A percentile compares a stretch with the other conserved stretches of the same genome.
phyloP scores from a whole-genome alignment of 108 stramenopile species.

The Fistulifera solaris region DNA sequence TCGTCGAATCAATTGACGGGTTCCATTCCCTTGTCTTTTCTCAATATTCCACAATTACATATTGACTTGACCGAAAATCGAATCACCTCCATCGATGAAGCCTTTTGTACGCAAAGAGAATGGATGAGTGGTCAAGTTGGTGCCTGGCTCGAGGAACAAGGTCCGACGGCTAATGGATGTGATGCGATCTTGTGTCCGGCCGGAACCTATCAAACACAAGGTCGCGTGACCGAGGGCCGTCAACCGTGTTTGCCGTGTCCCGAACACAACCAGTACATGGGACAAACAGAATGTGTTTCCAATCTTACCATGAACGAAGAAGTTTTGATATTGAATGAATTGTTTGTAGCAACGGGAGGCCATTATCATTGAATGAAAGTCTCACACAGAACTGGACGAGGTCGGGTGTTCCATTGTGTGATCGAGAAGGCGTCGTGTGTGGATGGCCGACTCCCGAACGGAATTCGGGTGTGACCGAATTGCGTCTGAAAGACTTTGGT shows the following conservation, averaged over 20 bases:
- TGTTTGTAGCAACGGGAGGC: slow-evolving; percentile 47
- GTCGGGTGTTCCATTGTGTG: slow-evolving; percentile 37
- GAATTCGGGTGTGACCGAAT: slow-evolving; percentile 31
- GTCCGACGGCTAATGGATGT: slow-evolving; percentile 19
- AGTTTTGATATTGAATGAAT: slow-evolving; percentile 27
- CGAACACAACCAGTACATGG: background rate
- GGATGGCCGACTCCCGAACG: slow-evolving; percentile 10
- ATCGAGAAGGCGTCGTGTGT: slow-evolving; percentile 45
- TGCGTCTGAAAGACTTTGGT: slow-evolving; percentile 18
- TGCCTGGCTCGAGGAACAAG: slow-evolving; percentile 10
- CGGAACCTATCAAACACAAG: slow-evolving; percentile 21
- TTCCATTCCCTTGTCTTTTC: background rate
- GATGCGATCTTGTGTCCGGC: slow-evolving; percentile 78
- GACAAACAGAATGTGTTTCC: slow-evolving; percentile 15
- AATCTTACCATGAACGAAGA: slow-evolving; percentile 24
- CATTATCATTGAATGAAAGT: slow-evolving; percentile 26
- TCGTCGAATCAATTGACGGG: slow-evolving; percentile 2
- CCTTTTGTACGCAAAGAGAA: slow-evolving; percentile 5
- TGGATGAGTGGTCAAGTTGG: slow-evolving; percentile 52
- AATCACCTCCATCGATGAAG: background rate
- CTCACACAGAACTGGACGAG: slow-evolving; percentile 34
- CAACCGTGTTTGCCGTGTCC: no score
- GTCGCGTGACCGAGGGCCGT: no score
- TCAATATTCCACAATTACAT: background rate
- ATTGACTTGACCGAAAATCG: slow-evolving; percentile 2